These are phyloP conservation scores for Takashimella tepidaria DNA, from an alignment of 1,284 basidiomycete genomes.

Conservation along the genomic window DNA sequence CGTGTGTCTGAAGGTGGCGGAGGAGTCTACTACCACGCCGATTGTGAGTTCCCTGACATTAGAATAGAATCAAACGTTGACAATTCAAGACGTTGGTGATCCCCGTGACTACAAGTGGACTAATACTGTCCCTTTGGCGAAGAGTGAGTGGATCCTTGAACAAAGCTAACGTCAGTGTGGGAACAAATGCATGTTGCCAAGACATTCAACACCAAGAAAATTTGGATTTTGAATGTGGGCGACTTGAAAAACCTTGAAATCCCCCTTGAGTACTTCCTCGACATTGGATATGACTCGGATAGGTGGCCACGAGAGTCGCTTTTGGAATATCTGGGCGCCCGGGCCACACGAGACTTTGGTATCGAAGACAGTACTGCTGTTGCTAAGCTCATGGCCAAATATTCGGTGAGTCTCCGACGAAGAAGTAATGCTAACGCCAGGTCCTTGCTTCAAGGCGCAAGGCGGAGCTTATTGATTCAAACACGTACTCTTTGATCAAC, in stretches of 20 bases:
- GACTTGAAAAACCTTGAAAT: slow-evolving; percentile 66
- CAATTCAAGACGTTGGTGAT: slow-evolving; percentile 41
- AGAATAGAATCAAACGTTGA: too few relatives aligned
- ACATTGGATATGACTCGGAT: slow-evolving; percentile 58
- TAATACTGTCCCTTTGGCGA: slow-evolving; percentile 31
- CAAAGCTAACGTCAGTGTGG: slow-evolving; percentile 18
- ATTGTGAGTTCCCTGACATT: slow-evolving; percentile 26
- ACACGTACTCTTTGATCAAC: slow-evolving; percentile 59
- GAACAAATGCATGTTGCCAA: slow-evolving; percentile 33
- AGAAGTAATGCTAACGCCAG: too few relatives aligned
- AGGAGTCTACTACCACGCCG: slow-evolving; percentile 61
- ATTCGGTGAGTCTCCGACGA: slow-evolving; percentile 54
- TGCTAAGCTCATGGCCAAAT: slow-evolving; percentile 55
- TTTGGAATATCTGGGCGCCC: slow-evolving; percentile 53
- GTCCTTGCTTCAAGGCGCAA: slow-evolving; percentile 52
- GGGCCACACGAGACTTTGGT: slow-evolving; percentile 64
- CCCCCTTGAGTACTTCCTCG: slow-evolving; percentile 65
- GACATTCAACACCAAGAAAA: slow-evolving; percentile 22
- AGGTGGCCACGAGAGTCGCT: slow-evolving; percentile 55
- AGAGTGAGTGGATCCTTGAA: slow-evolving; percentile 15
- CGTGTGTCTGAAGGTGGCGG: slow-evolving; percentile 60
- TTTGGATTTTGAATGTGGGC: slow-evolving; percentile 52
- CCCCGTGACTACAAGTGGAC: slow-evolving; percentile 48
- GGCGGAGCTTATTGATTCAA: slow-evolving; percentile 61
- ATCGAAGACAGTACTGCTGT: slow-evolving; percentile 49